Conservation (phyloP, 2,329 filamentous ascomycete species). For the Scedosporium apiospermum region DNA sequence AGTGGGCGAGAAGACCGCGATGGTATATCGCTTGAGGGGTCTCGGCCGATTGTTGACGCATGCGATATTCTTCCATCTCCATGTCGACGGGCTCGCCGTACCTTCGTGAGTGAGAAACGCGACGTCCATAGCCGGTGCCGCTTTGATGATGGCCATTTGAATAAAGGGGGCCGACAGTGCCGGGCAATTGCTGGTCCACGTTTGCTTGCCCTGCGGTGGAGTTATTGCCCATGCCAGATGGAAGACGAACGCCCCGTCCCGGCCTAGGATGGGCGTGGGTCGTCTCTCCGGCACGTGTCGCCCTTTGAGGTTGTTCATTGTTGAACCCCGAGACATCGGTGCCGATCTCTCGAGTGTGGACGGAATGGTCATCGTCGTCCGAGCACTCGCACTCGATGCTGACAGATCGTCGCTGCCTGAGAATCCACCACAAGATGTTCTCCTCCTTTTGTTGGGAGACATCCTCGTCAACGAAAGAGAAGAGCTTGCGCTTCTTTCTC, state of each 20-base stretch:
- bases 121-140: neutral
- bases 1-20: neutral
- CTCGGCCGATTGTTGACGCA: neutral
- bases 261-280: neutral
- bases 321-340: neutral
- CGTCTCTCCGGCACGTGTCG: neutral
- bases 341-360: neutral
- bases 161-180: neutral
- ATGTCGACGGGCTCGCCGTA: neutral
- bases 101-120: neutral
- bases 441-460: neutral
- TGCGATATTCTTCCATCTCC: neutral
- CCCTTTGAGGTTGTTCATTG: neutral
- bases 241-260: neutral
- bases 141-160: neutral
- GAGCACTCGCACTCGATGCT: neutral
- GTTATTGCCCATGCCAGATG: neutral
- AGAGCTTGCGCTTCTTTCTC: neutral
- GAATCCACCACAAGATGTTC: neutral
- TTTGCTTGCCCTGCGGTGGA: neutral
- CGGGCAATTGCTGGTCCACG: neutral
- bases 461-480: neutral
- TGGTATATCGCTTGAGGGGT: neutral
- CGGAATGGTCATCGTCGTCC: neutral
- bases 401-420: neutral